Conservation (phyloP, 768 basidiomycete genomes). For the Mycena metata region DNA sequence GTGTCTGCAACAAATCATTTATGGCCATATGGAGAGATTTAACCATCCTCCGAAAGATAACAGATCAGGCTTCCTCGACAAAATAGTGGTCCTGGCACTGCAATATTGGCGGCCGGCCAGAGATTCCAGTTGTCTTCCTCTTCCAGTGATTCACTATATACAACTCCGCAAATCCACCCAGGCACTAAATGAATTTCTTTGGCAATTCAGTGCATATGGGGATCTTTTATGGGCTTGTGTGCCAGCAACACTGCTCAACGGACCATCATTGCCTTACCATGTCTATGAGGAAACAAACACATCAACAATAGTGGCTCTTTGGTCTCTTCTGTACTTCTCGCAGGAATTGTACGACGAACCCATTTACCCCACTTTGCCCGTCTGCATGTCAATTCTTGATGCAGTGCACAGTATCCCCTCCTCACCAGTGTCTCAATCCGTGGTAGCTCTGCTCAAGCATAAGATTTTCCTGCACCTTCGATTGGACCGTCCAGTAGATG, state of each 20-base stretch:
- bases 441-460: not conserved
- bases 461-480: not conserved
- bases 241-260: not conserved
- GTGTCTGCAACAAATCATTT: not conserved
- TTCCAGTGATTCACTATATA: not conserved
- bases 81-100: not conserved
- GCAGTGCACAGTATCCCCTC: not conserved
- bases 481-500: not conserved
- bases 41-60: not conserved
- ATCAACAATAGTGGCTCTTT: not conserved
- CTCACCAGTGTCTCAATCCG: not conserved
- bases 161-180: not conserved
- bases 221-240: slow-evolving; percentile 5
- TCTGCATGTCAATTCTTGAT: not conserved
- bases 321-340: not conserved
- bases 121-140: not conserved
- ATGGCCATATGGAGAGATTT: slow-evolving; percentile 12
- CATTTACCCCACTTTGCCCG: not conserved
- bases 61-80: not conserved
- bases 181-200: not conserved
- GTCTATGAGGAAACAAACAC: too few species aligned
- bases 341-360: not conserved
- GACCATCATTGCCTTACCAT: not conserved
- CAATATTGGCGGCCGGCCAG: not conserved
- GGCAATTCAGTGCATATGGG: not conserved